Evolutionary conservation across 1,284 basidiomycete species (phyloP), one percentile per base, ranked within the genome.

Genomic region (Tylopilus orsonianus): DNA sequence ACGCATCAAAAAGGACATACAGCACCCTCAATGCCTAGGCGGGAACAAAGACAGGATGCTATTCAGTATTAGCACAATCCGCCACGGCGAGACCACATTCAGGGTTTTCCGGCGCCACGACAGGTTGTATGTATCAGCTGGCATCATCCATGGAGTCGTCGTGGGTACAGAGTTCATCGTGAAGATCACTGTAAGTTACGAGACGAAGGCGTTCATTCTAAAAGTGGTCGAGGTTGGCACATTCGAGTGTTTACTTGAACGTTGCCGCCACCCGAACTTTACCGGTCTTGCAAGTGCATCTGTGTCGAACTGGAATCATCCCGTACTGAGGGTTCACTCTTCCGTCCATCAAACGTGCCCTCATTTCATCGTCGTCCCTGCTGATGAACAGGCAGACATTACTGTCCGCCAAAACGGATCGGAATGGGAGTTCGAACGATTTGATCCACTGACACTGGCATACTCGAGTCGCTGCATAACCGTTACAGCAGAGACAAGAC

Each of bases 261-360:
- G 18, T n/a, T n/a, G n/a, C 16, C 23, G 16, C 23, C 20, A 24
- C 16, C 16, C 24, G n/a, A 43, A 20, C 32, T 34, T 43, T 34
- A 24, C n/a, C n/a, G n/a, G n/a, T n/a, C 41, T 23, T 5, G 20
- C 23, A 26, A 23, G 32, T 18, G 41, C 41, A 10, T 16, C 19
- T 12, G 32, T 43, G 22, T 24, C 41, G 16, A 35, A 43, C 30
- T 43, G 41, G 41, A 34, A 43, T 18, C 29, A 43, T 35, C 41
- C 41, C 14, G 14, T 13, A 14, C 41, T 43, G 19, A 23, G n/a
- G 32, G 32, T 43, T 13, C 41, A 0, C 18, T 43, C 41, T 26
- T 34, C 41, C 3, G 12, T 35, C 16, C 41, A 43, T 26, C 20
- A 23, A 18, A 19, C 41, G 5, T 9, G 41, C 20, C 2, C 41